phyloP scores from a whole-genome alignment of 2,329 filamentous ascomycete genomes.

The Tolypocladium nubicola region DNA sequence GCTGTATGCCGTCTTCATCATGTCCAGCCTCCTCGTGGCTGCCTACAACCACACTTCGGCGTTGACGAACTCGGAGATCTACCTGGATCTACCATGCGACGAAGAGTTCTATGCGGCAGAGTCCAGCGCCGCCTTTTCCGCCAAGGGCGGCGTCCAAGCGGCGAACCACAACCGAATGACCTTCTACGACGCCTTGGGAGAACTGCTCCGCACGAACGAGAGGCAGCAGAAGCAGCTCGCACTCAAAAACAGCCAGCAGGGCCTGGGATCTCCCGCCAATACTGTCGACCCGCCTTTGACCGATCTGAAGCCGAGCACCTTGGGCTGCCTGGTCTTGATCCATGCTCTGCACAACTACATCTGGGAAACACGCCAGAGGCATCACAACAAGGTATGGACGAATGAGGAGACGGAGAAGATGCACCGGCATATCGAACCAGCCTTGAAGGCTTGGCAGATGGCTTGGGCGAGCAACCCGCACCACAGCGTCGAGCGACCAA shows the following conservation, averaged over 20 bases:
- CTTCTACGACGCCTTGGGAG: conserved; percentile 74
- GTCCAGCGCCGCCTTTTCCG: conserved; percentile 69
- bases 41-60: conserved; percentile 89
- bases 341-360: conserved; percentile 96
- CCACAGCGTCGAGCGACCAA: conserved; percentile 75
- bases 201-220: conserved; percentile 68
- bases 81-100: conserved; percentile 81
- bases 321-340: conserved; percentile 84
- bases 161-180: conserved; percentile 62
- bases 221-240: conserved; percentile 46
- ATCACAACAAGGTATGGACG: conserved; percentile 83
- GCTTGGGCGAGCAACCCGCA: conserved; percentile 83
- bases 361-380: conserved; percentile 89
- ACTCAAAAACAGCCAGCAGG: conserved; percentile 2
- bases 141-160: conserved; percentile 60
- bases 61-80: conserved; percentile 87
- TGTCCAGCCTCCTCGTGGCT: conserved; percentile 83
- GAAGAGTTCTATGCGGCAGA: conserved; percentile 85
- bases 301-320: conserved; percentile 74
- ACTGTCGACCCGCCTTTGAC: conserved; percentile 38
- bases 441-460: conserved; percentile 85
- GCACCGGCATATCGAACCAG: conserved; percentile 91
- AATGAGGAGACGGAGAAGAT: conserved; percentile 88
- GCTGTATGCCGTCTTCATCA: conserved; percentile 78
- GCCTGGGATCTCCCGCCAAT: background rate